Evolutionary conservation across 2,329 filamentous ascomycete genomes (phyloP), one percentile per base, ranked within the genome.

Genomic region (Seiridium unicorne): DNA sequence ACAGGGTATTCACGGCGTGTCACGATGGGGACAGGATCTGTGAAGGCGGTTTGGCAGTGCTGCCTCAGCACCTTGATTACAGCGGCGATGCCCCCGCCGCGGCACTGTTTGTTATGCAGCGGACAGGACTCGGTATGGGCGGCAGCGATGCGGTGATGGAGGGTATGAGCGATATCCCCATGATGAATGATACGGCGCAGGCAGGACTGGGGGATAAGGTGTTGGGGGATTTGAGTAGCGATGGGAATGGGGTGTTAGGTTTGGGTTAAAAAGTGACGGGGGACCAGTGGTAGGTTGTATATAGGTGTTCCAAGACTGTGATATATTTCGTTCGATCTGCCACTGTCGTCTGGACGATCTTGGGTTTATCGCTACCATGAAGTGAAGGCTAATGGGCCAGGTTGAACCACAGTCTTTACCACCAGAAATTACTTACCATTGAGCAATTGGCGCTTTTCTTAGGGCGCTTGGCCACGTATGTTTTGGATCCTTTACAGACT

Each of bases 11-110:
- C 32, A 57, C 66, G 8, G 55, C 68, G 26, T 70, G 69, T 55
- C 64, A 70, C 36, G 36, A 57, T 1, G 60, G 60, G 2, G 69
- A 71, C 34, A 60, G 62, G 10, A 68, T 72, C 47, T 73, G 72
- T 60, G 60, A 64, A 9, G 47, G 61, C 4, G 69, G 69, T 6
- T 61, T 64, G 48, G 51, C 66, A 8, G 64, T 73, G 13, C 59
- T 62, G 13, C 54, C 60, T 3, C 54, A 64, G 13, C 72, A 74
- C 60, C 58, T 72, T 57, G 69, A 65, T 0, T 72, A 73, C 42
- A 61, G 58, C 1, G 35, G 35, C 44, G 63, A 73, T 35, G 66
- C 64, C 0, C 58, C 35, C 1, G 55, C 61, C 10, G 69, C 69
- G 2, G 69, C 70, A 1, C 51, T 62, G 5, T 72, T 69, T 48